phyloP scores from a whole-genome alignment of 306 rosid genomes.

The cucumber (Cucumis sativus) region Cucumber_9930_V3 NC_026657.2:34952001-34952500 shows the following conservation, averaged over 20 bases:
- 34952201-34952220: constrained; percentile 28
- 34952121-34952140: constrained; percentile 31
- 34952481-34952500: not conserved
- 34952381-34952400: constrained; percentile 25
- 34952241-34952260: constrained; percentile 18
- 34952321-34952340: constrained; percentile 17
- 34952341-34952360: constrained; percentile 18
- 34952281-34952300: constrained; percentile 19
- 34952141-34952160: constrained; percentile 29
- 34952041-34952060: constrained; percentile 1
- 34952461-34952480: constrained; percentile 2
- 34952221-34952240: constrained; percentile 40
- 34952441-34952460: constrained; percentile 16
- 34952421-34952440: constrained; percentile 12
- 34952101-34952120: constrained; percentile 24
- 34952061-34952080: constrained; percentile 27
- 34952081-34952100: constrained; percentile 27
- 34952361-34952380: constrained; percentile 22
- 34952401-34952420: constrained; percentile 30
- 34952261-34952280: constrained; percentile 23
- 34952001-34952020: not conserved
- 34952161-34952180: constrained; percentile 22
- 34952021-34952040: not conserved
- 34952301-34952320: constrained; percentile 27
- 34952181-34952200: constrained; percentile 27